A percentile compares a stretch with the other conserved stretches of the same genome.
Evolutionary conservation across 495 filamentous ascomycete species (phyloP).

Genomic region (Aspergillus biplanus): DNA sequence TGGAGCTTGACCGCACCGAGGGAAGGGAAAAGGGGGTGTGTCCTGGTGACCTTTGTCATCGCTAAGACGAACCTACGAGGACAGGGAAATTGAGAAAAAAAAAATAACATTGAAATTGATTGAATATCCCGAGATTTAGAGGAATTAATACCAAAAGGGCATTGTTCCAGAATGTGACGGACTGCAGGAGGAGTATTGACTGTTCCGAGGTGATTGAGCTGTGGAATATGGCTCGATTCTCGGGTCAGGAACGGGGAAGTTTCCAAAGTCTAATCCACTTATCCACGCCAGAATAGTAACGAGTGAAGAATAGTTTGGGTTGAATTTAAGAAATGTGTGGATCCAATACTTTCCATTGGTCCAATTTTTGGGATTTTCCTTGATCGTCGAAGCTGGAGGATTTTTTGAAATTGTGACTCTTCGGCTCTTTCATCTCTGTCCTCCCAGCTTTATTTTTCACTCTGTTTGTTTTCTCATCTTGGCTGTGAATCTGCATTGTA

Average conservation of each 20-base stretch:
- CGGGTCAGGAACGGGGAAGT: background rate
- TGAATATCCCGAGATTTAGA: no score
- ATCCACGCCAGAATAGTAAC: background rate
- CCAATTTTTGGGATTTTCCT: background rate
- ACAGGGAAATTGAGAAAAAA: no score
- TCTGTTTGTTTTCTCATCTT: no score
- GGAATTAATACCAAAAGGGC: no score
- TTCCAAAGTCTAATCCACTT: slow-evolving; percentile 2
- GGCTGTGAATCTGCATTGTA: no score
- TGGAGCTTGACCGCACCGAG: no score
- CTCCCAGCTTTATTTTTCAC: background rate
- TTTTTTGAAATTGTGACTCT: background rate
- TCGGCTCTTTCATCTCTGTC: background rate
- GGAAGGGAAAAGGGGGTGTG: no score
- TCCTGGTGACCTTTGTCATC: no score
- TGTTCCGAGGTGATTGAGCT: background rate
- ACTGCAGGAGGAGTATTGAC: no score
- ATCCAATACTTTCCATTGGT: background rate
- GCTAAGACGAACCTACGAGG: no score
- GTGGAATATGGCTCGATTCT: background rate
- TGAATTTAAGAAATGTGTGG: background rate
- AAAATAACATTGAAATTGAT: no score
- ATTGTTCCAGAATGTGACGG: no score
- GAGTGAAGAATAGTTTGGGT: background rate
- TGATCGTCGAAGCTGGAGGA: background rate